Evolutionary conservation across 192 early-diverging fungal genomes (phyloP).

Genomic region (Cetraspora pellucida): DNA sequence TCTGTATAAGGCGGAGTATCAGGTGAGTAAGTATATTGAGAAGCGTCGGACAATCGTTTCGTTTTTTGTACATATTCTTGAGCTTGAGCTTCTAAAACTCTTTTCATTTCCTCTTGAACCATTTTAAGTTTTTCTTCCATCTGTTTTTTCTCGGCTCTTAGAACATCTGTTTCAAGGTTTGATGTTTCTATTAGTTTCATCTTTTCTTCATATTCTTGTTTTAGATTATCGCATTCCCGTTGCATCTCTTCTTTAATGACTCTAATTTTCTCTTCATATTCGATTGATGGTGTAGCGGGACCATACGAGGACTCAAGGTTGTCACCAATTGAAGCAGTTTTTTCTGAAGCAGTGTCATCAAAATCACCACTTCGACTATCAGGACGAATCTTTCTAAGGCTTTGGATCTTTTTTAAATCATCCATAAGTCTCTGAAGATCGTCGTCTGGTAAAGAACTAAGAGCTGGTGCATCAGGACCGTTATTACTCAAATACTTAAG

Average conservation of each 20-base stretch:
- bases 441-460: conserved; percentile 57
- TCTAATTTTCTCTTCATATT: conserved; percentile 50
- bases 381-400: conserved; percentile 51
- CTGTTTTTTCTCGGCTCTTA: conserved; percentile 44
- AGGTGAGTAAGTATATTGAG: conserved; percentile 39
- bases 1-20: conserved; percentile 46
- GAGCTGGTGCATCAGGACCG: conserved; percentile 33
- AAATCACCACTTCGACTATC: conserved; percentile 51
- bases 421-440: conserved; percentile 59
- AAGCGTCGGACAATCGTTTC: conserved; percentile 44
- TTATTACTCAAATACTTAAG: conserved; percentile 48
- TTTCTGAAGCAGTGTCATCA: conserved; percentile 43
- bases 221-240: conserved; percentile 50
- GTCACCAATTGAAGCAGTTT: conserved; percentile 34
- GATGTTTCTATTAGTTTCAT: conserved; percentile 49
- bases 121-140: conserved; percentile 50
- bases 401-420: conserved; percentile 58
- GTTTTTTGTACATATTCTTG: conserved; percentile 53
- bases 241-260: conserved; percentile 58
- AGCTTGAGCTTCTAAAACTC: conserved; percentile 55
- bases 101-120: conserved; percentile 55
- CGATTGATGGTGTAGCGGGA: conserved; percentile 45
- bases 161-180: conserved; percentile 45
- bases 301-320: conserved; percentile 17
- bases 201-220: conserved; percentile 57